These are phyloP conservation scores for Talaromyces thailandensis DNA, from an alignment of 495 filamentous ascomycete genomes.

Conservation along the genomic window DNA sequence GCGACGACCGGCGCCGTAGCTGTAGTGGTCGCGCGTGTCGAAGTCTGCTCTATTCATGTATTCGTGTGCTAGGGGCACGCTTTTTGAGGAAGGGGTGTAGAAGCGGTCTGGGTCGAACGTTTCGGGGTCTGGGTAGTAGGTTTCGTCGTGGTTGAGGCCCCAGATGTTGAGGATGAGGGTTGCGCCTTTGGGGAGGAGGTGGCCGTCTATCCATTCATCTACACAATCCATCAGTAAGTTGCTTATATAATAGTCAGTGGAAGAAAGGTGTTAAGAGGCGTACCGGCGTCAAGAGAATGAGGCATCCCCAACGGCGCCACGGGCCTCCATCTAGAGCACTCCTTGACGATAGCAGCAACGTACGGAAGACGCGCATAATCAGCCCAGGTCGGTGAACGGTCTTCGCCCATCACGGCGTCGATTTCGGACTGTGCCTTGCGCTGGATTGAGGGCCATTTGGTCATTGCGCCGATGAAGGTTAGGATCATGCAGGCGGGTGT, in stretches of 20 bases:
- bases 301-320: slow-evolving; percentile 38
- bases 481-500: slow-evolving; percentile 21
- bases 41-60: slow-evolving; percentile 16
- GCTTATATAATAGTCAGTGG: no score
- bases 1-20: slow-evolving; percentile 35
- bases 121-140: slow-evolving; percentile 37
- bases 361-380: slow-evolving; percentile 33
- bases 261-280: neutral
- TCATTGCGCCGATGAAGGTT: slow-evolving; percentile 37
- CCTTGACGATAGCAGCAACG: slow-evolving; percentile 29
- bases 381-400: slow-evolving; percentile 22
- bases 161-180: slow-evolving; percentile 25
- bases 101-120: slow-evolving; percentile 47
- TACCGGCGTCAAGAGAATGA: slow-evolving; percentile 24
- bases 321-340: slow-evolving; percentile 33
- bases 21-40: slow-evolving; percentile 23
- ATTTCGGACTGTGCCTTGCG: slow-evolving; percentile 24
- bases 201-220: slow-evolving; percentile 22
- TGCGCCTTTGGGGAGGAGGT: slow-evolving; percentile 20
- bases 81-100: neutral
- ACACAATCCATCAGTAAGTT: neutral
- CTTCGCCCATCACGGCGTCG: slow-evolving; percentile 21
- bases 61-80: slow-evolving; percentile 10
- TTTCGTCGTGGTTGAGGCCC: slow-evolving; percentile 21
- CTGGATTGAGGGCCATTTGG: slow-evolving; percentile 26